Conservation (phyloP, 805 yeast species). For the Candida methanosorbosa region DNA sequence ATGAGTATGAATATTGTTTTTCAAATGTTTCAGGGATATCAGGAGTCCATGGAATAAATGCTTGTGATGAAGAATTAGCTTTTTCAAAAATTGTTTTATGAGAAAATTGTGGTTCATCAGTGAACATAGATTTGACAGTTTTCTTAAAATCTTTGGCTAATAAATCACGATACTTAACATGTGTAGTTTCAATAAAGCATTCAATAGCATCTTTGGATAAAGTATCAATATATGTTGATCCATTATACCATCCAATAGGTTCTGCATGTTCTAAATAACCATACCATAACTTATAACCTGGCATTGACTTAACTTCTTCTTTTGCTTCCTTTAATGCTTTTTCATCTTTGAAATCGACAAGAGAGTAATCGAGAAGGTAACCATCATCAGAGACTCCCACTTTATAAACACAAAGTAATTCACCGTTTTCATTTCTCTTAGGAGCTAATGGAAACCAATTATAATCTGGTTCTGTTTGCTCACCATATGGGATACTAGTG, state of each 20-base stretch:
- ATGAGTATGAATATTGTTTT: too few relatives aligned
- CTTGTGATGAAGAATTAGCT: too few relatives aligned
- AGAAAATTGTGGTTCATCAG: too few relatives aligned
- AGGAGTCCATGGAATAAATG: too few relatives aligned
- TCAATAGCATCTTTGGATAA: constrained; percentile 3
- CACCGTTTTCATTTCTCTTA: constrained; percentile 4
- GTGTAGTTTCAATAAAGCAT: too few relatives aligned
- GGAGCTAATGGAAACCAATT: constrained; percentile 2
- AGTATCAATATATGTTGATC: constrained; percentile 6
- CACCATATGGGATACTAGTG: constrained; percentile 4
- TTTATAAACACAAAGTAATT: constrained; percentile 3
- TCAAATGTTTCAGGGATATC: too few relatives aligned
- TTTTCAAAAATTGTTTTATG: too few relatives aligned
- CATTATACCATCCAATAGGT: constrained; percentile 5
- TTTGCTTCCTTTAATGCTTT: not conserved
- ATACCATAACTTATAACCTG: constrained; percentile 2
- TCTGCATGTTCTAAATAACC: constrained; percentile 3
- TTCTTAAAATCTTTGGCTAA: too few relatives aligned
- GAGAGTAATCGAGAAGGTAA: not conserved
- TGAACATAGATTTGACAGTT: too few relatives aligned
- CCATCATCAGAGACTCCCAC: constrained; percentile 3
- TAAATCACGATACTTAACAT: too few relatives aligned
- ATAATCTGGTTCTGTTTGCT: not conserved
- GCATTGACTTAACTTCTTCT: not conserved
- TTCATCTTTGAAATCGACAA: constrained; percentile 1